Base-by-base conservation (phyloP, 768 basidiomycete species). In the Collybia sordida region DNA sequence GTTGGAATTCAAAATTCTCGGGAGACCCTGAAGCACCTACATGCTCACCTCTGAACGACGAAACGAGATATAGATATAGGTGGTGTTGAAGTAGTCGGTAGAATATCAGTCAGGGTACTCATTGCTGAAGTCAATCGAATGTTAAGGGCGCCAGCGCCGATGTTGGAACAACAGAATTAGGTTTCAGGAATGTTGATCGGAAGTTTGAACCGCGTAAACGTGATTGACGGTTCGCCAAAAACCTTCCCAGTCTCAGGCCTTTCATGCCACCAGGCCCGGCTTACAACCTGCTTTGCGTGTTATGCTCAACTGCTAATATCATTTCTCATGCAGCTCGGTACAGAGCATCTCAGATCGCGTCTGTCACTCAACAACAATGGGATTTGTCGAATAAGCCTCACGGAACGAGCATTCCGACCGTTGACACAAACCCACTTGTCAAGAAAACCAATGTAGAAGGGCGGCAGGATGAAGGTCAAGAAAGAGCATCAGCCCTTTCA, bases 221-320 rank as follows among this genome's bases (percentile, higher is more conserved):
- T 41, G 40, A 41, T n/a, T 18, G 31, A 31, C 31, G 31, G 9
- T 14, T 25, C 40, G 40, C 40, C 17, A 2, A 17, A 4, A 22
- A 41, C 40, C 14, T 45, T 31, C 27, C 18, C 43, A 47, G 34
- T 41, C 22, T 24, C 42, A 25, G 22, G 21, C 23, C 21, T 40
- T 62, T 52, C 52, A 88, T 89, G 86, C 84, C 86, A 57, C 84
- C 86, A 43, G 77, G 85, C 41, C 78, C 83, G 27, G 77, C 77
- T 11, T 89, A 79, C 69, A 86, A 85, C 72, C 86, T 84, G 81
- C 63, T 87, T 49, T 86, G 85, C 59, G 86, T 88, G 24, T 69
- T 80, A 41, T 77, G 80, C 51, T 80, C 85, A 12, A 67, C 79
- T 17, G 70, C 75, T 46, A 81, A 86, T 48, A 82, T 91, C 47